phyloP scores from a whole-genome alignment of 2,329 filamentous ascomycete species.

The Rosellinia necatrix region DNA sequence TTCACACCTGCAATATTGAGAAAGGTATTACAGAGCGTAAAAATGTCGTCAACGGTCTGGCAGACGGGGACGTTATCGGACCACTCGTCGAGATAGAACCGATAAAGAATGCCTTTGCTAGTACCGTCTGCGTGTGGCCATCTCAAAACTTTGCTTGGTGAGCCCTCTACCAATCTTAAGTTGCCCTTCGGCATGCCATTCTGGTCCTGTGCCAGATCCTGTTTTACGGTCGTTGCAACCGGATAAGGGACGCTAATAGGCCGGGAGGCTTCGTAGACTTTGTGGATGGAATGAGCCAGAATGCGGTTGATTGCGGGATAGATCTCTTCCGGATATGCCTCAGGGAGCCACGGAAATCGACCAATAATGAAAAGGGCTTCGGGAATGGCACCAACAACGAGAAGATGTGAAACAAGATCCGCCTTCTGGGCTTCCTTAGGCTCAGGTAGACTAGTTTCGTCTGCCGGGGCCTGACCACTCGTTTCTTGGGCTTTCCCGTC shows the following conservation, averaged over 20 bases:
- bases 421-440: slow-evolving; percentile 84
- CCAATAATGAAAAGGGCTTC: slow-evolving; percentile 92
- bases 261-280: slow-evolving; percentile 62
- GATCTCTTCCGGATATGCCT: slow-evolving; percentile 80
- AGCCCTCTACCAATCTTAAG: slow-evolving; percentile 63
- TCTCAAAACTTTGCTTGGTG: slow-evolving; percentile 69
- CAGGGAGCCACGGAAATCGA: slow-evolving; percentile 88
- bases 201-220: slow-evolving; percentile 62
- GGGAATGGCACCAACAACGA: slow-evolving; percentile 89
- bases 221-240: slow-evolving; percentile 37
- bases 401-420: slow-evolving; percentile 77
- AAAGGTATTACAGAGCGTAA: slow-evolving; percentile 81
- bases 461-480: slow-evolving; percentile 49
- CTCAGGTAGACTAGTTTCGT: slow-evolving; percentile 64
- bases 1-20: slow-evolving; percentile 86
- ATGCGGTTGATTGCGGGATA: slow-evolving; percentile 81
- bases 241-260: slow-evolving; percentile 41
- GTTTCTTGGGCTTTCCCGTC: slow-evolving; percentile 57
- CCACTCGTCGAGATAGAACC: slow-evolving; percentile 99
- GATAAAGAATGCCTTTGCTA: slow-evolving; percentile 78
- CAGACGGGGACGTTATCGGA: slow-evolving; percentile 90
- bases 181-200: slow-evolving; percentile 70
- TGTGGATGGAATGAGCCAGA: slow-evolving; percentile 77
- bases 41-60: slow-evolving; percentile 87
- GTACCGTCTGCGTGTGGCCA: slow-evolving; percentile 88